Conservation (phyloP, 2,329 filamentous ascomycete species). For the Keithomyces neogunnii region DNA sequence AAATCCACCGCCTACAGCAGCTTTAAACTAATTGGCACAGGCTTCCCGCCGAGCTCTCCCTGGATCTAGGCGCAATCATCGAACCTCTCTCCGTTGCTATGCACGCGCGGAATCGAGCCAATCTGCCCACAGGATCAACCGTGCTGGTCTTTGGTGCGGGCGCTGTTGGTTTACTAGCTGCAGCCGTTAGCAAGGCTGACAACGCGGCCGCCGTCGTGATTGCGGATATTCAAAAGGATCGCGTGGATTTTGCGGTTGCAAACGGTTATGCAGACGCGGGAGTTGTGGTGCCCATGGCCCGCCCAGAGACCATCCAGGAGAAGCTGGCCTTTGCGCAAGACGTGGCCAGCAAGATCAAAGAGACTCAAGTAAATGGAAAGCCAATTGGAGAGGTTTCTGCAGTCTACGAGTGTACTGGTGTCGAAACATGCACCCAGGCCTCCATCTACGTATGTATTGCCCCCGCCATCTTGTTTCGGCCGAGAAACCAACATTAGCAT, state of each 20-base stretch:
- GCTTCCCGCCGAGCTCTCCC: constrained; percentile 37
- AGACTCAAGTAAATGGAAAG: constrained; percentile 25
- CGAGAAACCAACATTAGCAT: constrained; percentile 2
- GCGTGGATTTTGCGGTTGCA: constrained; percentile 47
- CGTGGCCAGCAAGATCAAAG: constrained; percentile 36
- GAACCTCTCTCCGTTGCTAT: constrained; percentile 54
- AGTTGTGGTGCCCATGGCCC: constrained; percentile 39
- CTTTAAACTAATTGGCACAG: constrained; percentile 16
- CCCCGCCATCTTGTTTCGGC: background rate
- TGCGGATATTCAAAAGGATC: constrained; percentile 47
- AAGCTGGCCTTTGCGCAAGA: constrained; percentile 43
- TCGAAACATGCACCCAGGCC: constrained; percentile 66
- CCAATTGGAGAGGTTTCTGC: constrained; percentile 56
- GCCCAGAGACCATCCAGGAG: constrained; percentile 41
- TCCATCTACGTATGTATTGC: constrained; percentile 53
- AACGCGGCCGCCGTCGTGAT: constrained; percentile 38
- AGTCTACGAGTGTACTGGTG: constrained; percentile 73
- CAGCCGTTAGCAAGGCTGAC: constrained; percentile 45
- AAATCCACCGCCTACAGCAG: background rate
- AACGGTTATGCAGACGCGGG: constrained; percentile 48
- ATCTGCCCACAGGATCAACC: constrained; percentile 28
- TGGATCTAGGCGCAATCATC: constrained; percentile 46
- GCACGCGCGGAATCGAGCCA: constrained; percentile 43
- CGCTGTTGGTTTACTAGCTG: constrained; percentile 50
- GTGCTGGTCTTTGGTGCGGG: constrained; percentile 53